These are phyloP conservation scores for Luvunga scandens DNA, from an alignment of 345 rosid species.

Conservation along the genomic window DNA sequence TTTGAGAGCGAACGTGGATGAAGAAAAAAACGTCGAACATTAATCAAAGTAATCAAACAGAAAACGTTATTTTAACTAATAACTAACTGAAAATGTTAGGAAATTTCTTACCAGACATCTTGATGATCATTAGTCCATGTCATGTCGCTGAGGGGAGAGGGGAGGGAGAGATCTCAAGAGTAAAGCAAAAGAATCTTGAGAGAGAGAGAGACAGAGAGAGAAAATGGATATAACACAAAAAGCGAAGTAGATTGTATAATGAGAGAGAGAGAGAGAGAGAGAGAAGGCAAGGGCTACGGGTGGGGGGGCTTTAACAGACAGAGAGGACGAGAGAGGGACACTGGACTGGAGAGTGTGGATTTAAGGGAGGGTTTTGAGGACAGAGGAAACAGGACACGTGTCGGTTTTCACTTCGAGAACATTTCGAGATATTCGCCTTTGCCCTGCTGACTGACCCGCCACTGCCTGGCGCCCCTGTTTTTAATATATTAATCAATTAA, in stretches of 20 bases:
- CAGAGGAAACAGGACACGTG: constrained; percentile 30
- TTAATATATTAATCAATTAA: neutral
- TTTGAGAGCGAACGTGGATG: constrained; percentile 38
- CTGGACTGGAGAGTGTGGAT: constrained; percentile 13
- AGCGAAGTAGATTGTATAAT: constrained; percentile 26
- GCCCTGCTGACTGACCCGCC: neutral
- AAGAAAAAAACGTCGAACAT: constrained; percentile 35
- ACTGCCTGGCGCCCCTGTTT: neutral
- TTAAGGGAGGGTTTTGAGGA: constrained; percentile 29
- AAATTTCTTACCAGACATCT: constrained; percentile 20
- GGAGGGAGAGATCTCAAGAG: neutral
- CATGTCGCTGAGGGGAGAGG: neutral
- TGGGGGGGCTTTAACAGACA: constrained; percentile 12
- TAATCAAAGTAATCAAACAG: neutral
- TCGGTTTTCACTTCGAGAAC: constrained; percentile 13
- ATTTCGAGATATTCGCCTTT: constrained; percentile 9
- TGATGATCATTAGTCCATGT: neutral
- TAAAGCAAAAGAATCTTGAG: neutral
- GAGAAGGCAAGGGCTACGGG: neutral
- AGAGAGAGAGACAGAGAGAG: neutral
- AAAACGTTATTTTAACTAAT: neutral
- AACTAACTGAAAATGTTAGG: neutral
- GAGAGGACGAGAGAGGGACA: neutral
- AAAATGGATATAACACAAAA: constrained; percentile 6
- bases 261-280: neutral